phyloP scores from a whole-genome alignment of 2,329 filamentous ascomycete species.

The Phoma herbarum region DNA sequence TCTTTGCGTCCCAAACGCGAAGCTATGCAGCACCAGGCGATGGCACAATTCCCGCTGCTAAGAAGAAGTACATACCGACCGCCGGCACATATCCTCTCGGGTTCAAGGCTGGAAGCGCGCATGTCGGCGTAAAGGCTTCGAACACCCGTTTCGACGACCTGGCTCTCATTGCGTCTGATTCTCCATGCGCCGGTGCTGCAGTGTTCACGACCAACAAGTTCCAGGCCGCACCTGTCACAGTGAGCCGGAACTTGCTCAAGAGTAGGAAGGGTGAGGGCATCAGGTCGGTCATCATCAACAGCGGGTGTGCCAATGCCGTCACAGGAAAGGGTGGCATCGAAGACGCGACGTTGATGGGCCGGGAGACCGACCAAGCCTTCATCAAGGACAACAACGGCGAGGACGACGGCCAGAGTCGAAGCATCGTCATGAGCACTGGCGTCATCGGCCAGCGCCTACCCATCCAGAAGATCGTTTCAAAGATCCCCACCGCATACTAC shows the following conservation, averaged over 20 bases:
- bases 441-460: constrained; percentile 96
- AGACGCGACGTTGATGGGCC: constrained; percentile 86
- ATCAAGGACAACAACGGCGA: constrained; percentile 43
- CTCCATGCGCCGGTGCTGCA: constrained; percentile 84
- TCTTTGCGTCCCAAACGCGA: constrained; percentile 54
- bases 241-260: constrained; percentile 77
- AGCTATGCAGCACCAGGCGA: constrained; percentile 68
- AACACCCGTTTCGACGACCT: constrained; percentile 94
- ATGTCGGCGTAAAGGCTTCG: constrained; percentile 91
- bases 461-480: constrained; percentile 85
- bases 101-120: constrained; percentile 84
- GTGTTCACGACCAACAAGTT: constrained; percentile 99
- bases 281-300: constrained; percentile 88
- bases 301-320: constrained; percentile 95
- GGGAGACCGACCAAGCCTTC: constrained; percentile 74
- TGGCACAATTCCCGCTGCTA: constrained; percentile 74
- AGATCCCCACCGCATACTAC: constrained; percentile 78
- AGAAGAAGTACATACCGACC: constrained; percentile 89
- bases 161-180: constrained; percentile 85
- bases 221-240: constrained; percentile 92
- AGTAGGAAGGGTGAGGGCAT: constrained; percentile 73
- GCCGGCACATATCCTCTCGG: constrained; percentile 88
- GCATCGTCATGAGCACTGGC: constrained; percentile 98
- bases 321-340: constrained; percentile 89
- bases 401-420: constrained; percentile 62